Evolutionary conservation across 306 rosid species (phyloP).

Genomic region (Acacia confusa): DNA sequence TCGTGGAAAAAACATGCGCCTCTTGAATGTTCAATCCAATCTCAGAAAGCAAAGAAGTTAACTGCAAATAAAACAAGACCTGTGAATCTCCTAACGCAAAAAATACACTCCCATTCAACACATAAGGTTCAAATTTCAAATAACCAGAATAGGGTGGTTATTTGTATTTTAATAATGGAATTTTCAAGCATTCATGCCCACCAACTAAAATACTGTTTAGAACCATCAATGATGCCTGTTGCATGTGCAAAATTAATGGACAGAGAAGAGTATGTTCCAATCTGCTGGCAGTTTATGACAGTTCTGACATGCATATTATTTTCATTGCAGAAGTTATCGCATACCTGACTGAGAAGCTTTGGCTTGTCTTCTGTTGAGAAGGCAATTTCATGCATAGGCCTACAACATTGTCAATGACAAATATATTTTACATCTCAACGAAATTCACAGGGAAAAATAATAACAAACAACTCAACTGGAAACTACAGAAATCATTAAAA

Average conservation of each 20-base stretch:
- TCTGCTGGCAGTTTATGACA: not conserved
- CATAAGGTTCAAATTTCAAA: slow-evolving; percentile 8
- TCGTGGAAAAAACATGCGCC: slow-evolving; percentile 97
- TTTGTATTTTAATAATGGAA: not conserved
- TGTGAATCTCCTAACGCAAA: slow-evolving; percentile 1
- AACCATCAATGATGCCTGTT: slow-evolving; percentile 19
- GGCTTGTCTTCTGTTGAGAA: slow-evolving; percentile 96
- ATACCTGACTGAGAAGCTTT: slow-evolving; percentile 97
- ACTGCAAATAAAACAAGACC: slow-evolving; percentile 53
- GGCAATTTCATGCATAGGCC: slow-evolving; percentile 99
- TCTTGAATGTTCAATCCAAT: slow-evolving; percentile 96
- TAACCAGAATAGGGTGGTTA: slow-evolving; percentile 20
- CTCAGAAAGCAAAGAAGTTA: slow-evolving; percentile 96
- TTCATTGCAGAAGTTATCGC: slow-evolving; percentile 16
- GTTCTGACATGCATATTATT: slow-evolving; percentile 3
- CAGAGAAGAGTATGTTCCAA: slow-evolving; percentile 1
- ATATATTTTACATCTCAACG: slow-evolving; percentile 7
- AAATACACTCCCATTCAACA: slow-evolving; percentile 21
- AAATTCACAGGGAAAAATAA: slow-evolving; percentile 15
- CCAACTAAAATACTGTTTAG: slow-evolving; percentile 21
- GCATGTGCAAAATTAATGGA: not conserved
- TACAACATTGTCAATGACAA: slow-evolving; percentile 50
- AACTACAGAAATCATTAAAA: slow-evolving; percentile 22
- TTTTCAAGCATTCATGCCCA: not conserved
- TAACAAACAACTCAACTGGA: slow-evolving; percentile 16